Base-by-base conservation (phyloP, 352 stramenopile species). In the Phytophthora sansomeana region DNA sequence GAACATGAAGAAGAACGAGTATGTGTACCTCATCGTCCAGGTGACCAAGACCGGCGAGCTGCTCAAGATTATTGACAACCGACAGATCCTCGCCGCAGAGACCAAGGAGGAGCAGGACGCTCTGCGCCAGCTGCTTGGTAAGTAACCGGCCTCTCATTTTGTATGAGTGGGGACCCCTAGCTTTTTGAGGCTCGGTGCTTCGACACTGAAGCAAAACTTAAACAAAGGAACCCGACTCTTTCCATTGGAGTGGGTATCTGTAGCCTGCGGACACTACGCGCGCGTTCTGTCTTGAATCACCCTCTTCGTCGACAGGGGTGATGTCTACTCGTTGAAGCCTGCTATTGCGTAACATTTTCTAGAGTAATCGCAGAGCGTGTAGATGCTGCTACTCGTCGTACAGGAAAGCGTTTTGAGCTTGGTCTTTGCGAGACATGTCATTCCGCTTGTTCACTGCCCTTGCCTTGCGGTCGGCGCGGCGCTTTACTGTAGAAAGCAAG, bases 11-110 rank as follows among this genome's bases (percentile, higher is more conserved):
- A 96, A 91, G 63, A 93, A 93, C 49, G 96, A 98, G 74, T 98
- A 97, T 67, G 96, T 98, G 55, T 98, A 98, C 76, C 68, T 98
- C 53, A 92, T 98, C 70, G 90, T 98, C 38, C 94, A 98, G 75
- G 87, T 98, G 72, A 98, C 94, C 76, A 88, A 93, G 63, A 96
- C 93, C 46, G 85, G 83, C 41, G 80, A 90, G 53, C 77, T 98
- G 16, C 84, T 98, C 67, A 98, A 93, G 62, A 79, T 98, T 61
- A 69, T 94, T 58, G 96, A 98, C 81, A 98, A 98, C 75, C 84
- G 96, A 80, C 85, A 92, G 72, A 89, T 94, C 59, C 79, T 94
- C 26, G 64, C 75, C 30, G 86, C 86, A 26, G 86, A 89, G 19
- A 82, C 79, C 16, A 85, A 89, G 62, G 86, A 92, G 48, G 86